Evolutionary conservation across 169 alveolate genomes (phyloP), one percentile per base, ranked within the genome.

Genomic region (Plasmodium malariae): DNA sequence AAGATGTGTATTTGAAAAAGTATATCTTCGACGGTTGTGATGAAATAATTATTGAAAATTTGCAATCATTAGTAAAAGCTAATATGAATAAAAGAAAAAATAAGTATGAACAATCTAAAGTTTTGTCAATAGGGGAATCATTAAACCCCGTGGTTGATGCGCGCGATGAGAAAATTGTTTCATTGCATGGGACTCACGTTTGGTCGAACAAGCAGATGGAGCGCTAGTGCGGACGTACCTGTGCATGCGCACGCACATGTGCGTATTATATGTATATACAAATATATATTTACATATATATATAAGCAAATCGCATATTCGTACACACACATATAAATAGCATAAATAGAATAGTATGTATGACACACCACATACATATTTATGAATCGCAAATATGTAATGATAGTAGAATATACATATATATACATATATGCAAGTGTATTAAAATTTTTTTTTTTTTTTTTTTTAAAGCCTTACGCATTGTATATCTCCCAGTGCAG

Each of bases 141-240:
- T 49, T 83, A 65, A 83, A 83, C 54, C 91, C 91, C 5, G 85
- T 83, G 19, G 72, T 67, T 45, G 96, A 94, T 65, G 96, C 94
- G 21, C 65, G 95, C 12, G 96, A 89, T 4, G 96, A 94, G 87
- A 92, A 92, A 73, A 86, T 94, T 34, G 92, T 90, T 4, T 73
- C 93, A 49, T 55, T 88, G 26, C 96, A 94, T 74, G 96, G 96
- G 21, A 92, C 96, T 0, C 96, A 94, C 60, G 93, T 94, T 32
- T 94, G 96, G 96, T 83, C 93, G 26, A 89, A 91, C 60, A 88
- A 93, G 71, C 96, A 94, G 40, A 87, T 88, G 88, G 94, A 92
- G 32, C 85, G 70, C 21, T 83, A 54, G 54, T 36, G 6, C 9
- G 17, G n/a, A n/a, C n/a, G 65, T 14, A 19, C 28, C 14, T 14